These are phyloP conservation scores for Ashbya aceris DNA, from an alignment of 1,139 yeast genomes.

Conservation along the genomic window DNA sequence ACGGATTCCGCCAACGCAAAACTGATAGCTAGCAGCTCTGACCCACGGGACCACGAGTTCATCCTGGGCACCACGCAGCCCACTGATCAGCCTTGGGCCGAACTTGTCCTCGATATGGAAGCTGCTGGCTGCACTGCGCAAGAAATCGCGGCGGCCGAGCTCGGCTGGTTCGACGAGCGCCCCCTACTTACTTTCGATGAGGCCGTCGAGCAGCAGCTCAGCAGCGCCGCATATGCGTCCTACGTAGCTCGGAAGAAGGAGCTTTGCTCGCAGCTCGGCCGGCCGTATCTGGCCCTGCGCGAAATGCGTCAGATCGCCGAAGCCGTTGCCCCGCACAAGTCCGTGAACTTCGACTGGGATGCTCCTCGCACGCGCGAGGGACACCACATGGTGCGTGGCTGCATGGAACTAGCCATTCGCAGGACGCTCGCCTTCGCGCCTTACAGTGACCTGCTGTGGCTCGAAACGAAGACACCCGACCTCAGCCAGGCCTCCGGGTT, in stretches of 20 bases:
- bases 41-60: conserved; percentile 47
- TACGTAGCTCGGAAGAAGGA: conserved; percentile 10
- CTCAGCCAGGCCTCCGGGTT: conserved; percentile 41
- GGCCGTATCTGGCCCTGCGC: conserved; percentile 17
- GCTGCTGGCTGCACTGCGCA: conserved; percentile 30
- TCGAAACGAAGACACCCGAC: conserved; percentile 50
- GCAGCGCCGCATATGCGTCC: conserved; percentile 9
- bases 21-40: conserved; percentile 45
- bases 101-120: conserved; percentile 39
- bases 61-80: conserved; percentile 41
- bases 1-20: conserved; percentile 53
- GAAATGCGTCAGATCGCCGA: conserved; percentile 28
- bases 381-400: conserved; percentile 39
- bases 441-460: conserved; percentile 49
- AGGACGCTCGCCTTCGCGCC: conserved; percentile 48
- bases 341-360: conserved; percentile 45
- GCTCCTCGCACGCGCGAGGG: conserved; percentile 53
- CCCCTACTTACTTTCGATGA: conserved; percentile 41
- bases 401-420: conserved; percentile 46
- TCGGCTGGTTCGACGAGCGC: conserved; percentile 38
- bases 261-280: conserved; percentile 5
- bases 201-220: conserved; percentile 33
- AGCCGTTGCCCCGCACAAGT: conserved; percentile 26
- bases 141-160: conserved; percentile 34
- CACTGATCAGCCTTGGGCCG: conserved; percentile 38